phyloP scores from a whole-genome alignment of 2,329 filamentous ascomycete species.

The Colletotrichum gigasporum region DNA sequence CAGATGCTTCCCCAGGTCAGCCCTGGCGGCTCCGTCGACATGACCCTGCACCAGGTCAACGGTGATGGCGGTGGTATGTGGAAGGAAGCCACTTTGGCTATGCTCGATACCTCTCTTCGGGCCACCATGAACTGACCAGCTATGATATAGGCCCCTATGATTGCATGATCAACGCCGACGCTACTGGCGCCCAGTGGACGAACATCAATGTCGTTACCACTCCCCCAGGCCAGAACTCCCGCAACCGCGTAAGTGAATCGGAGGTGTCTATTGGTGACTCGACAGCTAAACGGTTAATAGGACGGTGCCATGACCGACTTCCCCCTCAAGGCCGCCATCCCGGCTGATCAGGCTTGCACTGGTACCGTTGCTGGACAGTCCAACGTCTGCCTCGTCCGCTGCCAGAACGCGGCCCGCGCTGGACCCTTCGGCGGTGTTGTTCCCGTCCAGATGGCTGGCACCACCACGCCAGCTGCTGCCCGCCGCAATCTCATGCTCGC shows the following conservation, averaged over 20 bases:
- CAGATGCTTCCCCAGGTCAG: conserved; percentile 66
- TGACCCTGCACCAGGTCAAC: conserved; percentile 76
- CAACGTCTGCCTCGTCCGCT: conserved; percentile 71
- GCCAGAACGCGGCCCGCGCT: conserved; percentile 67
- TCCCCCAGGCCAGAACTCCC: conserved; percentile 59
- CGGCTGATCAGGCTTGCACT: conserved; percentile 64
- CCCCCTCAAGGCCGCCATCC: conserved; percentile 67
- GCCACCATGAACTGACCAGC: background rate
- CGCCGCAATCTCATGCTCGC: conserved; percentile 38
- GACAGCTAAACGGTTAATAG: conserved; percentile 38
- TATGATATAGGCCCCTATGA: conserved; percentile 63
- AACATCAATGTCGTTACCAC: conserved; percentile 64
- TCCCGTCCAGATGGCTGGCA: conserved; percentile 58
- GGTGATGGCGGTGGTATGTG: conserved; percentile 66
- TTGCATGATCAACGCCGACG: conserved; percentile 72
- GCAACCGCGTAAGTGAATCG: conserved; percentile 47
- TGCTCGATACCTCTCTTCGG: no score
- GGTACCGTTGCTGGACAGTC: conserved; percentile 67
- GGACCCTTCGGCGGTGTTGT: conserved; percentile 72
- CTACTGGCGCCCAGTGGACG: conserved; percentile 61
- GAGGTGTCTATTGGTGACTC: background rate
- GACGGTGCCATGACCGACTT: conserved; percentile 51
- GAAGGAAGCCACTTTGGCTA: background rate
- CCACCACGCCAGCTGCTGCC: conserved; percentile 34
- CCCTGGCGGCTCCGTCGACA: conserved; percentile 64